phyloP scores from a whole-genome alignment of 305 asterid genomes.

The Fraxinus albicans region DNA sequence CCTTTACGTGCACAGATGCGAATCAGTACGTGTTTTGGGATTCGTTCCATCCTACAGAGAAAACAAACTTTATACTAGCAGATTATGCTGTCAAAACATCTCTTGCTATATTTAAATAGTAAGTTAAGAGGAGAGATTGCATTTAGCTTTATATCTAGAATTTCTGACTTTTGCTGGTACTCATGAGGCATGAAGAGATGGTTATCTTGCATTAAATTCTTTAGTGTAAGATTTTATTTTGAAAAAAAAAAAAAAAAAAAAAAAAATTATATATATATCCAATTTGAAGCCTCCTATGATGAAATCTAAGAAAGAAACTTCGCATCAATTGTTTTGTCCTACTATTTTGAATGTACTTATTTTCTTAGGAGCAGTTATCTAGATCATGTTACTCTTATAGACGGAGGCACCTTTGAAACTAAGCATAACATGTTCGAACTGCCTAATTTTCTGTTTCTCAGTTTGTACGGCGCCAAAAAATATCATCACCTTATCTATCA shows the following conservation, averaged over 20 bases:
- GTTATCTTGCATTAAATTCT: not conserved
- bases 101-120: slow-evolving; percentile 26
- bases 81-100: slow-evolving; percentile 29
- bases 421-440: not conserved
- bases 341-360: not conserved
- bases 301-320: not conserved
- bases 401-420: not conserved
- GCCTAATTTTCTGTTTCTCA: not conserved
- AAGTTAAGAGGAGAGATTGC: not conserved
- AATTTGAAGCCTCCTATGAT: not conserved
- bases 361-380: not conserved
- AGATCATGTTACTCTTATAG: not conserved
- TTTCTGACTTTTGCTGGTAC: not conserved
- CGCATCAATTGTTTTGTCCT: not conserved
- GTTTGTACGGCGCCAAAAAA: not conserved
- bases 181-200: not conserved
- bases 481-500: not conserved
- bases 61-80: slow-evolving; percentile 52
- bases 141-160: not conserved
- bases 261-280: not conserved
- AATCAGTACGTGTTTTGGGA: slow-evolving; percentile 78
- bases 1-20: slow-evolving; percentile 67
- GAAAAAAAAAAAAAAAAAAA: not conserved
- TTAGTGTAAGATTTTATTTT: not conserved
- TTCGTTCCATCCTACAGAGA: slow-evolving; percentile 77